Percentiles rank a stretch among this genome's conserved stretches.
These are phyloP conservation scores for Rhodosporidiobolus sp. DNA, from an alignment of 768 basidiomycete species.

Conservation along the genomic window DNA sequence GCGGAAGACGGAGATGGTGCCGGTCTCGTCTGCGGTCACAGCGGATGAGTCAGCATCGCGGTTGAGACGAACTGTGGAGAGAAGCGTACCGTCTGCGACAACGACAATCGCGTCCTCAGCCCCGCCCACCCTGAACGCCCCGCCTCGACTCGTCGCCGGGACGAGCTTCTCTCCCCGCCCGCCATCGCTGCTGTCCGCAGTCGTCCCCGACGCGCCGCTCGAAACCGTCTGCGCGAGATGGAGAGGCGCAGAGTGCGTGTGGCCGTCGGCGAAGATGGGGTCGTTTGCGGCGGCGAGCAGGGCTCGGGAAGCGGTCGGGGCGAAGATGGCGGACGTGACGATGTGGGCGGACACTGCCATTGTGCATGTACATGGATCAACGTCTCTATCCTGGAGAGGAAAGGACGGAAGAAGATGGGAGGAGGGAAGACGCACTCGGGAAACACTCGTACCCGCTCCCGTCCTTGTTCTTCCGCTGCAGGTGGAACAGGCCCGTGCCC, in stretches of 20 bases:
- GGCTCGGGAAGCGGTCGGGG: conserved; percentile 32
- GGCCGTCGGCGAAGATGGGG: conserved; percentile 31
- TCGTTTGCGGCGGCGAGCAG: conserved; percentile 39
- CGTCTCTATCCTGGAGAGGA: no score
- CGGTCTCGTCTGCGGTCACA: conserved; percentile 9
- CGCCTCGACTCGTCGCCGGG: background rate
- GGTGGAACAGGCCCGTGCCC: background rate
- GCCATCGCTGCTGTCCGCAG: background rate
- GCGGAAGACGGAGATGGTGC: conserved; percentile 25
- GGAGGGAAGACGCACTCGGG: conserved; percentile 15
- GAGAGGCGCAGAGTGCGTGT: conserved; percentile 24
- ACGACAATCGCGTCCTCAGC: conserved; percentile 31
- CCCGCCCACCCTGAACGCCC: background rate
- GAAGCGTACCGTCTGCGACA: conserved; percentile 33
- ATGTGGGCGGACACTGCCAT: conserved; percentile 37
- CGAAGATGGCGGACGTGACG: conserved; percentile 43
- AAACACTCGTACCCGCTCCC: conserved; percentile 29
- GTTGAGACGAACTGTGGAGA: background rate
- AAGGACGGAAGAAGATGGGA: background rate
- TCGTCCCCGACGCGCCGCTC: background rate
- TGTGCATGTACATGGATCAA: background rate
- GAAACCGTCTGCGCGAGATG: background rate
- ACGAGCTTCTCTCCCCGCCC: background rate
- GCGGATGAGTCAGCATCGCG: background rate
- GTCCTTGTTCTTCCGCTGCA: conserved; percentile 21